Base-by-base conservation (phyloP, 176 grass and related monocot species). In the Dactylis glomerata region DNA sequence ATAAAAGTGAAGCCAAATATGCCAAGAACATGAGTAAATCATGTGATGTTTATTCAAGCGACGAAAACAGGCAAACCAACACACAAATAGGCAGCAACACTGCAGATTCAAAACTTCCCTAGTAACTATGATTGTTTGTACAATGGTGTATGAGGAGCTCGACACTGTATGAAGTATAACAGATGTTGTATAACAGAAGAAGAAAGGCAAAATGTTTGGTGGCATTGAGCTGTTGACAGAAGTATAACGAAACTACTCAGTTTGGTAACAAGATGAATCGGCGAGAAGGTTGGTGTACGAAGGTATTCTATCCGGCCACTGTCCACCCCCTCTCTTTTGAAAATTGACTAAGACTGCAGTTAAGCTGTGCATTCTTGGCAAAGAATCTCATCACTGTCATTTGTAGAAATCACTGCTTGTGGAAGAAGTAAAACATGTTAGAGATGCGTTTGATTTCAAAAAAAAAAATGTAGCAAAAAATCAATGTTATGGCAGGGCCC, bases 91-190 rank as follows among this genome's bases (percentile, higher is more conserved):
- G 41, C 26, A 7, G 66, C 24, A 61, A 68, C 34, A n/a, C 22
- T 8, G 32, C 41, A 66, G 46, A 32, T 80, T 47, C 67, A 73
- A 12, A 72, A 54, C 55, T 65, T 49, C 46, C 73, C 51, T 69
- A 76, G 71, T 50, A 84, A 63, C 19, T 81, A 80, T 76, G 56
- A 66, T 49, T 66, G 57, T 69, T 81, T 91, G 69, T 91, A 84
- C 62, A 91, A 66, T 24, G 81, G 81, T 84, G 50, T 87, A 83
- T 83, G 45, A 79, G 74, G 79, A 83, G 33, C 49, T 76, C 3
- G 38, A 66, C 56, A 41, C 10, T 37, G 62, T 76, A 49, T 62
- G 37, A 80, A 69, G 80, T 87, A 56, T 90, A 74, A 68, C 58
- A 75, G 5, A 51, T 69, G 68, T 16, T 81, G 37, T 74, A 40